Evolutionary conservation across 805 yeast species (phyloP).

Genomic region (Saccharomyces cerevisiae): DNA sequence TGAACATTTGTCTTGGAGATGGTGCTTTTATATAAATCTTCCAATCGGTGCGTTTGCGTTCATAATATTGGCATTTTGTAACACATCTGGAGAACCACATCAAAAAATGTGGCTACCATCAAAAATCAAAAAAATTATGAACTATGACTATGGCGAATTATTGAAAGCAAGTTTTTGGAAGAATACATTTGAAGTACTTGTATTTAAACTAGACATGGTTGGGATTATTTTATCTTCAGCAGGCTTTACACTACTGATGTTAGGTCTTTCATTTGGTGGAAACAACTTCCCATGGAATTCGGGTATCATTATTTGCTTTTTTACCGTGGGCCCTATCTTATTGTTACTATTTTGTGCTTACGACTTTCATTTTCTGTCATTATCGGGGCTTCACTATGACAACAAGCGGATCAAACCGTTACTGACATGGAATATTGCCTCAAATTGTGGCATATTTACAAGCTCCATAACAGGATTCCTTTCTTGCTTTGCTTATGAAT

Average conservation of each 20-base stretch:
- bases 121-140: neutral
- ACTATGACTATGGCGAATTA: neutral
- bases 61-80: conserved; percentile 12
- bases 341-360: conserved; percentile 38
- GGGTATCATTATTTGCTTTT: conserved; percentile 34
- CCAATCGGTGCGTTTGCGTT: conserved; percentile 50
- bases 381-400: conserved; percentile 3
- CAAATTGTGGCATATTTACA: conserved; percentile 11
- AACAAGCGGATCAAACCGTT: conserved; percentile 11
- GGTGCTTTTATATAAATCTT: conserved; percentile 67
- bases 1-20: conserved; percentile 53
- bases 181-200: conserved; percentile 1
- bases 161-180: neutral
- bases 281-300: conserved; percentile 48
- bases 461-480: conserved; percentile 14
- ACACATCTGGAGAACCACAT: conserved; percentile 6
- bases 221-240: conserved; percentile 18
- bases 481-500: conserved; percentile 14
- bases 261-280: conserved; percentile 41
- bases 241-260: conserved; percentile 15
- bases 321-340: conserved; percentile 37
- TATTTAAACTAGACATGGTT: conserved; percentile 18
- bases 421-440: conserved; percentile 12
- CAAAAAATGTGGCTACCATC: neutral
- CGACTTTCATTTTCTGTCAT: conserved; percentile 30